phyloP scores from a whole-genome alignment of 2,329 filamentous ascomycete species.

The Graphilbum sp. region DNA sequence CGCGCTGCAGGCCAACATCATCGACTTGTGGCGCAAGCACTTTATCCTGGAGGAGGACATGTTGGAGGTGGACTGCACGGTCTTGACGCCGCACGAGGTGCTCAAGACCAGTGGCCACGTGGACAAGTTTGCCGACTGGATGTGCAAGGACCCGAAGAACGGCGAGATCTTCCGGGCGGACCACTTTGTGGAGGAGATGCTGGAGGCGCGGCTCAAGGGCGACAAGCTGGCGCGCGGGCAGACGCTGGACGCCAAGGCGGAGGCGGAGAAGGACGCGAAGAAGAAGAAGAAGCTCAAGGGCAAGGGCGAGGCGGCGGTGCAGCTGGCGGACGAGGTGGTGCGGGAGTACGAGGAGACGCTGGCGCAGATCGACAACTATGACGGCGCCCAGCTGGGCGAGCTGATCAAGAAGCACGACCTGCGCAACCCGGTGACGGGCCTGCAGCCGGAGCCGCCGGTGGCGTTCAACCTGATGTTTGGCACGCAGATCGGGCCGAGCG shows the following conservation, averaged over 20 bases:
- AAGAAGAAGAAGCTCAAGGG: conserved; percentile 82
- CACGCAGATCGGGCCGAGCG: conserved; percentile 78
- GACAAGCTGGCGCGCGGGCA: conserved; percentile 78
- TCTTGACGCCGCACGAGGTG: conserved; percentile 82
- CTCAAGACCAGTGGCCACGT: conserved; percentile 95
- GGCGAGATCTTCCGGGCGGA: conserved; percentile 94
- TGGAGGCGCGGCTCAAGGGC: conserved; percentile 74
- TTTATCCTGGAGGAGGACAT: conserved; percentile 89
- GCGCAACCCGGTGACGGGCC: conserved; percentile 68
- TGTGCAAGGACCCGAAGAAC: conserved; percentile 97
- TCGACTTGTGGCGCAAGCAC: conserved; percentile 84
- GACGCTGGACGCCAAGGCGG: conserved; percentile 51
- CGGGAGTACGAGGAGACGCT: conserved; percentile 84
- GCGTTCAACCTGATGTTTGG: conserved; percentile 99
- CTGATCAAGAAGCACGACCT: conserved; percentile 87
- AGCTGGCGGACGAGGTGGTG: conserved; percentile 72
- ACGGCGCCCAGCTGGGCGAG: conserved; percentile 67
- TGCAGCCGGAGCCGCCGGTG: conserved; percentile 63
- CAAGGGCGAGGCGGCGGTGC: conserved; percentile 62
- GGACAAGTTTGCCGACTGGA: conserved; percentile 96
- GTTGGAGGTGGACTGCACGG: conserved; percentile 88
- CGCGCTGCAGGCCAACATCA: conserved; percentile 70
- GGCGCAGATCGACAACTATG: conserved; percentile 90
- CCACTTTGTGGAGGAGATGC: conserved; percentile 87
- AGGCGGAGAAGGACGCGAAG: conserved; percentile 14